phyloP scores from a whole-genome alignment of 495 filamentous ascomycete genomes.

The Aspergillus cavernicola region DNA sequence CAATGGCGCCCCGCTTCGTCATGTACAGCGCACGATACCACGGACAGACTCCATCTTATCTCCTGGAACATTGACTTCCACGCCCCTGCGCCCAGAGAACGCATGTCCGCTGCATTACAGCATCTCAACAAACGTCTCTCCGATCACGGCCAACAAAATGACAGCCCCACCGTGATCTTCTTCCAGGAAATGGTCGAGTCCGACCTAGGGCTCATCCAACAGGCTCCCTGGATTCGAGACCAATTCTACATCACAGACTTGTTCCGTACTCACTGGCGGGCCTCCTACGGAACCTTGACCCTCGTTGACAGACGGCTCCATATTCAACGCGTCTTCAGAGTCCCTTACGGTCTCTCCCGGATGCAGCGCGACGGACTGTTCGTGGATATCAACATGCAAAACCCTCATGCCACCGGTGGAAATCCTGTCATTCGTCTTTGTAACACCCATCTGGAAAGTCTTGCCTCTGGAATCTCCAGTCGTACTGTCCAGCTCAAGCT shows the following conservation, averaged over 20 bases:
- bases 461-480: constrained; percentile 33
- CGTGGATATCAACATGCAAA: constrained; percentile 35
- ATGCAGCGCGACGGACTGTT: constrained; percentile 52
- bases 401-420: neutral
- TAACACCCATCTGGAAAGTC: constrained; percentile 54
- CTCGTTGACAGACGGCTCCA: constrained; percentile 43
- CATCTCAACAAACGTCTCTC: neutral
- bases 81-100: neutral
- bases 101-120: constrained; percentile 6
- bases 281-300: constrained; percentile 47
- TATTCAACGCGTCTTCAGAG: constrained; percentile 40
- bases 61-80: constrained; percentile 19
- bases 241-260: constrained; percentile 48
- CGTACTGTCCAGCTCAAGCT: constrained; percentile 42
- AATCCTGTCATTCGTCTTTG: constrained; percentile 38
- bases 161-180: constrained; percentile 35
- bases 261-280: constrained; percentile 26
- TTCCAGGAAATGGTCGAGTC: constrained; percentile 46
- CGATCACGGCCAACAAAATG: neutral
- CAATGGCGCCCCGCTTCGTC: constrained; percentile 2
- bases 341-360: constrained; percentile 35
- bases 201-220: constrained; percentile 39
- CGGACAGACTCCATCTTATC: constrained; percentile 4
- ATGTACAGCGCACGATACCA: neutral
- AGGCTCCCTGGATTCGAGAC: constrained; percentile 37